phyloP scores from a whole-genome alignment of 2,329 filamentous ascomycete species.

The Pseudogymnoascus sp. region DNA sequence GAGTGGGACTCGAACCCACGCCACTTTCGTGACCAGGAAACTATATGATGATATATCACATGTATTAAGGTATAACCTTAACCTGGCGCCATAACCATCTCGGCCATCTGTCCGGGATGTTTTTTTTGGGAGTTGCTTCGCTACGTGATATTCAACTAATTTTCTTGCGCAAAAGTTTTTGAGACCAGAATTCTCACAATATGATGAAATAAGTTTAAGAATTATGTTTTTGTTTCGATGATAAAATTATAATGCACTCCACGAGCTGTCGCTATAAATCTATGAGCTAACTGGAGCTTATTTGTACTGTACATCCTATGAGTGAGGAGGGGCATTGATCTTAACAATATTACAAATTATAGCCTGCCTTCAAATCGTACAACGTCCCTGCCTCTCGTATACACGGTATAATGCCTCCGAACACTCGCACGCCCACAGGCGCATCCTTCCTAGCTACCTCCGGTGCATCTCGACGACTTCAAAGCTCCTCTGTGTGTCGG shows the following conservation, averaged over 20 bases:
- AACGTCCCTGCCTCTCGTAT: background rate
- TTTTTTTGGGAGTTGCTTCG: background rate
- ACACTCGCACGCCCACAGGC: too few relatives aligned
- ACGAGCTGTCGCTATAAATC: background rate
- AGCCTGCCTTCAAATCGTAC: background rate
- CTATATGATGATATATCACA: constrained; percentile 3
- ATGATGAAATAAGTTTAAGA: background rate
- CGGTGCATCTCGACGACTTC: too few relatives aligned
- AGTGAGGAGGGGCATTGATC: background rate
- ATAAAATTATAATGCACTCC: background rate
- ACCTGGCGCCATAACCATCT: constrained; percentile 9
- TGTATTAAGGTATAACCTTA: constrained; percentile 11
- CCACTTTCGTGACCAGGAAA: constrained; percentile 33
- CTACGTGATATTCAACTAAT: background rate
- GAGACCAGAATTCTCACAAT: background rate
- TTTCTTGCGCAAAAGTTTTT: background rate
- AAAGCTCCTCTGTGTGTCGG: too few relatives aligned
- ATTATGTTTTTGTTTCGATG: too few relatives aligned
- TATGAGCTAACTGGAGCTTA: background rate
- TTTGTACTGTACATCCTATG: background rate
- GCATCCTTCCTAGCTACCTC: too few relatives aligned
- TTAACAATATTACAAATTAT: background rate
- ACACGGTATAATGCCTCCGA: background rate
- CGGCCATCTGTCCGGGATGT: background rate
- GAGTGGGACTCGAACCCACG: constrained; percentile 34